Base-by-base conservation (phyloP, 805 yeast genomes). In the Priceomyces melissophilus region DNA sequence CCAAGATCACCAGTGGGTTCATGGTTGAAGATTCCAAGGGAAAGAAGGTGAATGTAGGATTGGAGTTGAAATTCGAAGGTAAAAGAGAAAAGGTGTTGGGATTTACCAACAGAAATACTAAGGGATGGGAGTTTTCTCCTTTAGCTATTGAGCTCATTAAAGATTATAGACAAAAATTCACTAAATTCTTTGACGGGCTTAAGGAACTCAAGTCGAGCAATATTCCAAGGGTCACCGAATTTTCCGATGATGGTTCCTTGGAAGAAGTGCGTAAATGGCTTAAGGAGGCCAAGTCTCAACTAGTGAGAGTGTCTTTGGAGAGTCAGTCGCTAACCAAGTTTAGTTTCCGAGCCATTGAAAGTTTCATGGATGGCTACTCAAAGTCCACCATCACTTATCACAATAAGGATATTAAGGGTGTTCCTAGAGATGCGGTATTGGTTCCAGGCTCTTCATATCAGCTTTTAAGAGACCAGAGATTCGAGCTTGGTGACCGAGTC, bases 401-500 rank as follows among this genome's bases (percentile, higher is more conserved):
- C 13, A 65, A 69, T 29, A 78, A 78, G 48, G 82, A 81, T 30
- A 73, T 88, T 49, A 82, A 79, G 48, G 87, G 88, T 40, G 93
- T 90, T 48, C 97, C 97, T 38, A 76, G 83, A 42, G 80, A 77
- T 31, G 96, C 97, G 0, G 74, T 93, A 23, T 68, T 93, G 44
- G 80, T 84, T 50, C 91, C 96, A 6, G 63, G 76, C 25, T 79
- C 75, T 30, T 87, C 96, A 0, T 78, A 77, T 55, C 82, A 84
- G 53, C 71, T 81, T 48, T 72, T 93, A 49, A 77, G 84, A 41
- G 73, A 75, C 31, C 99, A 93, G 67, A 65, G 72, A 35, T 93
- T 93, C 58, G 74, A 76, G 23, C 71, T 93, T 15, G 99, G 99
- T 53, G 97, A 93, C 56, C 78, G 99, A 45, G 87, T 93, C 25